Evolutionary conservation across 78 protist genomes (phyloP), one percentile per base, ranked within the genome.

Genomic region (Guillardia theta): DNA sequence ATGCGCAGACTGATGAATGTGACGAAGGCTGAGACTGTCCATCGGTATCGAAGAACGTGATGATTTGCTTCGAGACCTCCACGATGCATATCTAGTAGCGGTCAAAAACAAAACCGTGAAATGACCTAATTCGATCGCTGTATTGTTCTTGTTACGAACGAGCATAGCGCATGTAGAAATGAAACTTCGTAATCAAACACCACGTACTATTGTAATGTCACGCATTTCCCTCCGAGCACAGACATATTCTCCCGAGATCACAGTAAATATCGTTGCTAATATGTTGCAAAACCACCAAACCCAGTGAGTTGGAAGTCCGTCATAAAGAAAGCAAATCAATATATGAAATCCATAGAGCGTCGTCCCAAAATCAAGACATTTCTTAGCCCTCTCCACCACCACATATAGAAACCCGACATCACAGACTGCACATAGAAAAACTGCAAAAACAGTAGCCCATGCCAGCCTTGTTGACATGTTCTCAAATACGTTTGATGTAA

Each of bases 361-460:
- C 12, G 41, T 24, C 3, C 41, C 83, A 33, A 70, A 70, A 43
- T 70, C 83, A 33, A 70, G 83, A 43, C 83, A 70, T 6, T 70
- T 70, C 83, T 70, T 70, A 4, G 83, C 83, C 45, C 83, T 24
- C 83, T 70, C 83, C 45, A 70, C 83, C 83, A 70, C 83, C 27
- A 70, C 22, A 24, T 70, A 70, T 22, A 70, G 41, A 43, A 33
- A 24, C 0, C 1, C 15, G 45, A 33, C 6, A 43, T 70, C 36
- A 43, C 33, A 12, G 36, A 24, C 33, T 22, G 22, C 83, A 33
- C 36, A 36, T 3, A 70, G 33, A 12, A 70, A 12, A 1, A 1
- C 1, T 1, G 83, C 83, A 24, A 70, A 33, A 3, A 70, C 83
- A 36, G 83, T 22, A 24, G 4, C 83, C 41, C 9, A 24, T 43